Evolutionary conservation across 257 asterid species (phyloP).

Genomic region (Jacaranda mimosifolia): DNA sequence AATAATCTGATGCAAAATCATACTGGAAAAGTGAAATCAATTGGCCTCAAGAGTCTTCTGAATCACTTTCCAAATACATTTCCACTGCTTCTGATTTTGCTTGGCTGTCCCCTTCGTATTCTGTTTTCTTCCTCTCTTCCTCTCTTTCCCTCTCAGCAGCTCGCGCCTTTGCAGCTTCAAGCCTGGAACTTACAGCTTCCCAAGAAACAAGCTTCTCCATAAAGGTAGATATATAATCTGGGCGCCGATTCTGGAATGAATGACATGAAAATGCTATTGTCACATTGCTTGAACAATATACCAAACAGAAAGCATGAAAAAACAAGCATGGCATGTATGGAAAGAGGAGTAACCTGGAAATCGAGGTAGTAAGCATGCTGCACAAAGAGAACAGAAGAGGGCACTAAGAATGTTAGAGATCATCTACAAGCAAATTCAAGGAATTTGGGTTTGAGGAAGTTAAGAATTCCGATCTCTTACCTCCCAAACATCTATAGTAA

Average conservation of each 20-base stretch:
- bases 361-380: slow-evolving; percentile 98
- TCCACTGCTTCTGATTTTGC: slow-evolving; percentile 42
- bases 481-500: slow-evolving; percentile 98
- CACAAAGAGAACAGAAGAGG: slow-evolving; percentile 7
- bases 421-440: background rate
- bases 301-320: background rate
- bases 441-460: background rate
- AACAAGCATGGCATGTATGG: background rate
- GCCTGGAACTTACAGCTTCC: slow-evolving; percentile 87
- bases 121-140: slow-evolving; percentile 47
- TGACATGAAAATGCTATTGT: slow-evolving; percentile 1
- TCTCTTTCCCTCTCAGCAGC: slow-evolving; percentile 70
- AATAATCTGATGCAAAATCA: slow-evolving; percentile 21
- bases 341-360: slow-evolving; percentile 66
- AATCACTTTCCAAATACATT: slow-evolving; percentile 57
- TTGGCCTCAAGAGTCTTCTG: slow-evolving; percentile 51
- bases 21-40: slow-evolving; percentile 33
- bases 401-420: background rate
- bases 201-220: slow-evolving; percentile 96
- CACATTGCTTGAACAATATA: background rate
- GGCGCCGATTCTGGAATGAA: slow-evolving; percentile 71
- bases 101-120: slow-evolving; percentile 46
- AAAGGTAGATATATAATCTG: slow-evolving; percentile 77
- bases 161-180: slow-evolving; percentile 77
- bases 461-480: slow-evolving; percentile 47